phyloP scores from a whole-genome alignment of 2,329 filamentous ascomycete species.

The Ceratocystis destructans region DNA sequence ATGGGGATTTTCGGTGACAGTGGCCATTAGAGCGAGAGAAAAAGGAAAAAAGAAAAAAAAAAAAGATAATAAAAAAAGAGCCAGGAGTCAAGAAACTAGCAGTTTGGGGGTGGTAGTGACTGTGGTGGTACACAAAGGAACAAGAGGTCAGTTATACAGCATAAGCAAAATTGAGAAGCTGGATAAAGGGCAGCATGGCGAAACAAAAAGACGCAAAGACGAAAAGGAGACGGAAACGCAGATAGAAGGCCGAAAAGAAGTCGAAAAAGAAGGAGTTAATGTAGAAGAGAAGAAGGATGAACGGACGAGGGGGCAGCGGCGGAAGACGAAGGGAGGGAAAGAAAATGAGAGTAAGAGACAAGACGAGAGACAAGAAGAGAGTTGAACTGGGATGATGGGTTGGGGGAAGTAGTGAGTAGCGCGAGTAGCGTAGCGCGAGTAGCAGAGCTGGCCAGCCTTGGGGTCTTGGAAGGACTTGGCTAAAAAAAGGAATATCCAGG shows the following conservation, averaged over 20 bases:
- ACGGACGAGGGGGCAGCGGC: not conserved
- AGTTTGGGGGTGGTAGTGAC: not conserved
- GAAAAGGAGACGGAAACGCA: not conserved
- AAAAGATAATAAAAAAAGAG: not conserved
- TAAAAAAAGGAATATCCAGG: conserved; percentile 8
- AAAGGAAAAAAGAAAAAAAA: not conserved
- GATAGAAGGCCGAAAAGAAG: not conserved
- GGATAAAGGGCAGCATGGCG: not conserved
- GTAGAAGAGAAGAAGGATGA: not conserved
- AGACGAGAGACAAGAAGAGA: not conserved
- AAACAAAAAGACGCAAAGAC: not conserved
- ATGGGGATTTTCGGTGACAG: conserved; percentile 20
- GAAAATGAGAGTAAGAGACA: not conserved
- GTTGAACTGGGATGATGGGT: conserved; percentile 5
- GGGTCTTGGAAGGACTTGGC: not conserved
- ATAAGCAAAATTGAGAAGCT: conserved; percentile 1
- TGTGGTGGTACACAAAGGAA: not conserved
- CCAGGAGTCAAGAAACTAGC: not conserved
- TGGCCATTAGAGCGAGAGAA: conserved; percentile 16
- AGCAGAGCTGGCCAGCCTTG: not conserved
- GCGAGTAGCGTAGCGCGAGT: too few species aligned
- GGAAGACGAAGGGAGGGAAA: conserved; percentile 5
- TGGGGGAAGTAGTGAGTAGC: conserved; percentile 1
- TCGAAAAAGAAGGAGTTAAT: not conserved
- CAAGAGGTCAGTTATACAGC: not conserved